A percentile compares a stretch with the other conserved stretches of the same genome.
These are phyloP conservation scores for Nicotiana paniculata DNA, from an alignment of 257 asterid genomes.

Conservation along the genomic window DNA sequence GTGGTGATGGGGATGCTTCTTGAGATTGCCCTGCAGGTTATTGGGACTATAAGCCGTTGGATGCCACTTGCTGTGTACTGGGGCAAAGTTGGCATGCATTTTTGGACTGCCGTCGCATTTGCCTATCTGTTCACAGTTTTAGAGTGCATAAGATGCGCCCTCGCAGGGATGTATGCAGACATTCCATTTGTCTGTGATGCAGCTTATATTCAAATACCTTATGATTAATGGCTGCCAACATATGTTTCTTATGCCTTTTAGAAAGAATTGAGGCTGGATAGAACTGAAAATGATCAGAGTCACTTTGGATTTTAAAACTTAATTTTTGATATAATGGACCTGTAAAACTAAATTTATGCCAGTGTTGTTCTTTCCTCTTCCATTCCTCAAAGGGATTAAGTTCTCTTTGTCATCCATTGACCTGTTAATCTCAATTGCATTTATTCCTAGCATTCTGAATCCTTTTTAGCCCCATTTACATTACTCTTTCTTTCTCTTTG, in stretches of 20 bases:
- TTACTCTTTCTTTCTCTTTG: too few relatives aligned
- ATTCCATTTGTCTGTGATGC: constrained; percentile 88
- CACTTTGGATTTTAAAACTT: background rate
- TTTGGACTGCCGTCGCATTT: constrained; percentile 66
- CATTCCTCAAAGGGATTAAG: background rate
- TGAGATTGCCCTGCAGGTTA: constrained; percentile 82
- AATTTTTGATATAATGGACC: too few relatives aligned
- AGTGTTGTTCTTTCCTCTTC: background rate
- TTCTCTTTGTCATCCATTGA: background rate
- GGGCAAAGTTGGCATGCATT: constrained; percentile 92
- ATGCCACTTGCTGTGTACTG: constrained; percentile 66
- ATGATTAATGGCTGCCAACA: constrained; percentile 32
- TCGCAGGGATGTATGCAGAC: constrained; percentile 86
- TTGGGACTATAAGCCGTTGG: constrained; percentile 83
- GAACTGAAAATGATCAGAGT: background rate
- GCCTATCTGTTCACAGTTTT: constrained; percentile 74
- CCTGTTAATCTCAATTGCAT: background rate
- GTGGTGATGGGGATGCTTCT: constrained; percentile 88
- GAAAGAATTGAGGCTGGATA: background rate
- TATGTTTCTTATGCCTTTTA: background rate
- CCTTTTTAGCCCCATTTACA: too few relatives aligned
- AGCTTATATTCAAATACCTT: constrained; percentile 86
- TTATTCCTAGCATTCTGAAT: too few relatives aligned
- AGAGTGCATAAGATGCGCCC: constrained; percentile 74
- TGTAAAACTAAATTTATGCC: background rate